Evolutionary conservation across 768 basidiomycete genomes (phyloP).

Genomic region (Agrocybe chaxingu): DNA sequence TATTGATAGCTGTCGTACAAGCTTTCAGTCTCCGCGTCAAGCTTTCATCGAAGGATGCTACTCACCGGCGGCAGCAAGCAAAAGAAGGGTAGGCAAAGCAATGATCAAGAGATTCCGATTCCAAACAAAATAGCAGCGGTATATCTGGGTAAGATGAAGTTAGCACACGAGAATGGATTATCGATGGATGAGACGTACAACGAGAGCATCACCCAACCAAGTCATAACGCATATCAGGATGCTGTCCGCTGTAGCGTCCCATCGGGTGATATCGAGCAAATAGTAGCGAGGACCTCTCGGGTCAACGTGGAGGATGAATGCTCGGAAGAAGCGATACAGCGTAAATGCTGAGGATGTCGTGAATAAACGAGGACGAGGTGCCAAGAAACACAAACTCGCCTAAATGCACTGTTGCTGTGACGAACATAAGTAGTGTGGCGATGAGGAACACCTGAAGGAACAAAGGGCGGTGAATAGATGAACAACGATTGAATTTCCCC

Average conservation of each 20-base stretch:
- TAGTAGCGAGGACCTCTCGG: conserved; percentile 15
- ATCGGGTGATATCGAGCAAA: conserved; percentile 19
- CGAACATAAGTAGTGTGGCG: conserved; percentile 21
- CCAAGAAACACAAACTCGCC: conserved; percentile 9
- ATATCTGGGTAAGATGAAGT: conserved; percentile 18
- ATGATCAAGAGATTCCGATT: conserved; percentile 18
- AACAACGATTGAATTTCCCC: background rate
- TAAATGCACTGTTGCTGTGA: conserved; percentile 21
- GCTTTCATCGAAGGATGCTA: background rate
- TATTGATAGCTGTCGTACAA: conserved; percentile 12
- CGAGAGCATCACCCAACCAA: conserved; percentile 26
- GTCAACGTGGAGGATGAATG: conserved; percentile 16
- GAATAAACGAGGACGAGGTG: background rate
- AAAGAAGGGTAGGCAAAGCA: conserved; percentile 17
- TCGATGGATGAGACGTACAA: conserved; percentile 1
- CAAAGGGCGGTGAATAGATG: background rate
- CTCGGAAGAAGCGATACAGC: conserved; percentile 22
- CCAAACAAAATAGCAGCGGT: conserved; percentile 28
- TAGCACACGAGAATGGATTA: background rate
- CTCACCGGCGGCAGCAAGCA: conserved; percentile 19
- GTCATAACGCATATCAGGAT: conserved; percentile 21
- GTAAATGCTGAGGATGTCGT: conserved; percentile 6
- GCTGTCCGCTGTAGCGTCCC: conserved; percentile 22
- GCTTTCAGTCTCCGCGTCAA: background rate
- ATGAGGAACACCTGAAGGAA: conserved; percentile 20